Conservation (phyloP, 495 filamentous ascomycete species). For the Lasiosphaeris hirsuta region DNA sequence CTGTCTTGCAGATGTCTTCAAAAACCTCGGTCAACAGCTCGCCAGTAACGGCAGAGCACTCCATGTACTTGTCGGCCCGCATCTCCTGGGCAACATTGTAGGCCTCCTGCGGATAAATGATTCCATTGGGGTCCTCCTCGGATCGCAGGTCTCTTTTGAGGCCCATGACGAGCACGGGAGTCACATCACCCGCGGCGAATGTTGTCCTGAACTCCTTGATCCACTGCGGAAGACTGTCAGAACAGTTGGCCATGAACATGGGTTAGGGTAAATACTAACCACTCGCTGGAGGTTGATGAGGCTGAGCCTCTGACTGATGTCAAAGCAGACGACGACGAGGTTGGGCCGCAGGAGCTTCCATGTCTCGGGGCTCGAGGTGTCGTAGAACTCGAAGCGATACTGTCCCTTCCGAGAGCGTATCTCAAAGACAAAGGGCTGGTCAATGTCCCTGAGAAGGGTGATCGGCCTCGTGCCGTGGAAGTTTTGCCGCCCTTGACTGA, state of each 20-base stretch:
- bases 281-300: constrained; percentile 58
- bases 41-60: constrained; percentile 86
- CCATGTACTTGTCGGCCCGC: constrained; percentile 81
- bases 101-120: constrained; percentile 71
- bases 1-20: constrained; percentile 74
- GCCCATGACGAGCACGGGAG: constrained; percentile 75
- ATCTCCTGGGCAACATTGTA: constrained; percentile 76
- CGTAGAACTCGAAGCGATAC: constrained; percentile 75
- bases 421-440: constrained; percentile 83
- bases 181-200: constrained; percentile 55
- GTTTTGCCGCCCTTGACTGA: constrained; percentile 42
- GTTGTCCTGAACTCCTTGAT: constrained; percentile 59
- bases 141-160: constrained; percentile 76
- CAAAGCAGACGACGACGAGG: constrained; percentile 76
- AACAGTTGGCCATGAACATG: constrained; percentile 5
- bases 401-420: constrained; percentile 56
- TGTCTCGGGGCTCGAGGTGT: constrained; percentile 70
- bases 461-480: constrained; percentile 40
- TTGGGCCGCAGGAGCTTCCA: constrained; percentile 72
- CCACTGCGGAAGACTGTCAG: constrained; percentile 53
- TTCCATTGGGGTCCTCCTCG: constrained; percentile 58
- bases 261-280: constrained; percentile 39
- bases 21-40: constrained; percentile 70
- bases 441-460: constrained; percentile 62
- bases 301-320: constrained; percentile 65